phyloP scores from a whole-genome alignment of 768 basidiomycete genomes.

The Suillus hirtellus region DNA sequence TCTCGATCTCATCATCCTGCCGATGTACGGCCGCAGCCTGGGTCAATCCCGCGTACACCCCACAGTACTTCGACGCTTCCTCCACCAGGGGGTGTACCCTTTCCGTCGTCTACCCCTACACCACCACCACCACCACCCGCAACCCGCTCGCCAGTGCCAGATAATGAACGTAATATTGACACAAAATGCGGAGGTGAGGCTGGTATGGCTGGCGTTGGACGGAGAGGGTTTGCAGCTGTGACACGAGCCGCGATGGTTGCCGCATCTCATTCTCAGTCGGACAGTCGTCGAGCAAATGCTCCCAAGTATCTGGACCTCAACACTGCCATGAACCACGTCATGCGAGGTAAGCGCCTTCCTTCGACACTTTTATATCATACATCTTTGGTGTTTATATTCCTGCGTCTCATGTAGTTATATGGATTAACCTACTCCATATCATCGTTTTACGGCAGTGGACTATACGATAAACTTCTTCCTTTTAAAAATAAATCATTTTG shows the following conservation, averaged over 20 bases:
- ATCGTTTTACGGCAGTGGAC: too few relatives aligned
- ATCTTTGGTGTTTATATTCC: background rate
- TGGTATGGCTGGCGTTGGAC: slow-evolving; percentile 90
- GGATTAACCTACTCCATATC: background rate
- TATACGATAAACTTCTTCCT: too few relatives aligned
- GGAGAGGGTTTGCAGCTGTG: slow-evolving; percentile 78
- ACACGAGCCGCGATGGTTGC: slow-evolving; percentile 61
- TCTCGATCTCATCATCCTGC: background rate
- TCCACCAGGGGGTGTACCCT: slow-evolving; percentile 18
- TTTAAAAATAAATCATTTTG: background rate
- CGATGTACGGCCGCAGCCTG: slow-evolving; percentile 3
- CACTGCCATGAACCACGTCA: slow-evolving; percentile 28
- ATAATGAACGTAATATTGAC: slow-evolving; percentile 44
- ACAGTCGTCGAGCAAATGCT: slow-evolving; percentile 33
- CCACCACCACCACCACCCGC: slow-evolving; percentile 12
- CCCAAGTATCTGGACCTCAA: slow-evolving; percentile 52
- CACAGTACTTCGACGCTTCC: slow-evolving; percentile 16
- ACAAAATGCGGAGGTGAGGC: slow-evolving; percentile 77
- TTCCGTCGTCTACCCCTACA: slow-evolving; percentile 15
- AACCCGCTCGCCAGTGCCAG: slow-evolving; percentile 16
- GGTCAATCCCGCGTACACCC: slow-evolving; percentile 13
- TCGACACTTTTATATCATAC: background rate
- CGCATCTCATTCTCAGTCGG: slow-evolving; percentile 18
- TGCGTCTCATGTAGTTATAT: background rate
- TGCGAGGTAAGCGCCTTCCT: slow-evolving; percentile 31